Evolutionary conservation across 495 filamentous ascomycete genomes (phyloP).

Genomic region (Neurospora africana): DNA sequence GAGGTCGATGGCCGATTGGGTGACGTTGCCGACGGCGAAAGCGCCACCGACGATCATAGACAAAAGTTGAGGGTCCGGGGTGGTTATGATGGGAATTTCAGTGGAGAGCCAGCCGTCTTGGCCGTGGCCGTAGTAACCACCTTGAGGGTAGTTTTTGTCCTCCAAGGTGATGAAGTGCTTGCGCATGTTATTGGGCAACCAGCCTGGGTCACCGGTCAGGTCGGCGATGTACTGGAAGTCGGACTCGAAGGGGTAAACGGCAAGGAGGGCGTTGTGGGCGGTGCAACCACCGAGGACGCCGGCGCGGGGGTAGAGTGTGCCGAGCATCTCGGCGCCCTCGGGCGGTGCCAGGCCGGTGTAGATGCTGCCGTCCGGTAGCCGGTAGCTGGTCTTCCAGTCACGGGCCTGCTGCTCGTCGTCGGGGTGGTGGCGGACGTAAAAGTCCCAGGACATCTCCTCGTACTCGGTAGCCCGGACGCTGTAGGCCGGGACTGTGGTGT

Average conservation of each 20-base stretch:
- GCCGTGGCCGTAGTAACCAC: slow-evolving; percentile 41
- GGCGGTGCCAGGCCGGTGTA: slow-evolving; percentile 32
- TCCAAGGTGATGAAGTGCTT: slow-evolving; percentile 41
- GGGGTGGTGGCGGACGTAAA: slow-evolving; percentile 35
- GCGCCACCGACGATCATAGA: slow-evolving; percentile 40
- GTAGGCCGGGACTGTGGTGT: slow-evolving; percentile 18
- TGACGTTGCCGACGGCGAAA: slow-evolving; percentile 38
- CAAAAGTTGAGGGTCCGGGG: slow-evolving; percentile 45
- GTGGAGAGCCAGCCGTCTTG: slow-evolving; percentile 47
- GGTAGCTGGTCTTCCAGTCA: slow-evolving; percentile 34
- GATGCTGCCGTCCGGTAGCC: slow-evolving; percentile 19
- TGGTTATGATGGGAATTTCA: slow-evolving; percentile 33
- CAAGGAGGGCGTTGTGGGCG: slow-evolving; percentile 38
- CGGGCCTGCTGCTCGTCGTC: slow-evolving; percentile 23
- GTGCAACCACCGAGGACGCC: slow-evolving; percentile 40
- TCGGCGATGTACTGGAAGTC: slow-evolving; percentile 37
- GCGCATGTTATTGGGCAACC: slow-evolving; percentile 39
- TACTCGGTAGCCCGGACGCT: slow-evolving; percentile 17
- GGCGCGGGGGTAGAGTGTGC: slow-evolving; percentile 39
- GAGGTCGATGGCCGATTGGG: slow-evolving; percentile 23
- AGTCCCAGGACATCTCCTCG: slow-evolving; percentile 31
- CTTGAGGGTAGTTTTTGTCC: slow-evolving; percentile 41
- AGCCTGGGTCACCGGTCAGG: slow-evolving; percentile 39
- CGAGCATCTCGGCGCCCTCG: slow-evolving; percentile 30
- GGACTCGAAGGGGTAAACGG: slow-evolving; percentile 28